Evolutionary conservation across 1,139 yeast species (phyloP).

Genomic region (Lodderomyces jiufengensis): DNA sequence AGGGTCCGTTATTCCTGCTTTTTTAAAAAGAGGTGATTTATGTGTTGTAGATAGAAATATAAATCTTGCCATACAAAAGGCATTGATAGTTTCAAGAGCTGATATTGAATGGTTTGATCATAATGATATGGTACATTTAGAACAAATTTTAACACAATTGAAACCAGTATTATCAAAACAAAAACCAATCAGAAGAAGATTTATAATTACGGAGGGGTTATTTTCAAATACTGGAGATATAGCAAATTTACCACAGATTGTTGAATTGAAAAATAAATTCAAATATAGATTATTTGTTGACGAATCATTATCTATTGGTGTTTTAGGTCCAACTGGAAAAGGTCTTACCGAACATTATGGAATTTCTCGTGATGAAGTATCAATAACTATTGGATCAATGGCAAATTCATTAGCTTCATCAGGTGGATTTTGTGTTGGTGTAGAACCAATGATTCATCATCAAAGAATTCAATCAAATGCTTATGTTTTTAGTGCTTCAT

Average conservation of each 20-base stretch:
- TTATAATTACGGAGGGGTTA: constrained; percentile 86
- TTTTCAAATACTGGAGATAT: constrained; percentile 81
- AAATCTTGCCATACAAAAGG: constrained; percentile 79
- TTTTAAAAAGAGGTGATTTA: constrained; percentile 91
- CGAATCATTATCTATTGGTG: constrained; percentile 84
- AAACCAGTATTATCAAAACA: constrained; percentile 61
- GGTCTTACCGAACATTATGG: constrained; percentile 75
- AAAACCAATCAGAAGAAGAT: constrained; percentile 78
- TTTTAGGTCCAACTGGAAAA: constrained; percentile 78
- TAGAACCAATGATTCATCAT: constrained; percentile 78
- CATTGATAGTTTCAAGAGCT: constrained; percentile 81
- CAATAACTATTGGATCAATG: constrained; percentile 83
- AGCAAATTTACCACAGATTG: constrained; percentile 65
- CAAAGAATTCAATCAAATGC: constrained; percentile 77
- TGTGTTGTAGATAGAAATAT: constrained; percentile 84
- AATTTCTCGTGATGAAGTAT: constrained; percentile 64
- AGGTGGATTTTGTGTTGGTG: constrained; percentile 95
- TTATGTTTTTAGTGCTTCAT: constrained; percentile 89
- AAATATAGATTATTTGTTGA: constrained; percentile 85
- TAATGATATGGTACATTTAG: constrained; percentile 82
- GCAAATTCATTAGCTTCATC: constrained; percentile 82
- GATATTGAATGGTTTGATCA: constrained; percentile 82
- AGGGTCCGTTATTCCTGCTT: constrained; percentile 95
- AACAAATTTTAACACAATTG: constrained; percentile 59
- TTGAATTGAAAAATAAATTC: constrained; percentile 72